Evolutionary conservation across 2,329 filamentous ascomycete genomes (phyloP), one percentile per base, ranked within the genome.

Genomic region (Truncatella angustata): DNA sequence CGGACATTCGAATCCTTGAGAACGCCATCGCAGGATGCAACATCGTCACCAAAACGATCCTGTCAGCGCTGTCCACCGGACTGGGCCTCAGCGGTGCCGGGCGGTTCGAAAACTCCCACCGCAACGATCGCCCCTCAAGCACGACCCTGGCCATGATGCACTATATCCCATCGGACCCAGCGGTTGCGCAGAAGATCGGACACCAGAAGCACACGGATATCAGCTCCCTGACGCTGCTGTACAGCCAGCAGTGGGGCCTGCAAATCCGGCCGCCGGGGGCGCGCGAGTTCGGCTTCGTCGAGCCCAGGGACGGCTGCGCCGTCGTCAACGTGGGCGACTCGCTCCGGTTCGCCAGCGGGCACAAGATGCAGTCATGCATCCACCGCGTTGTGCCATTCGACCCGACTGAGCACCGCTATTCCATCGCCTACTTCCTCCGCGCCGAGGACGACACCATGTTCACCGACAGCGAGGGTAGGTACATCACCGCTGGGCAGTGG

Each of bases 241-340:
- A 82, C 71, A 73, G 69, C 60, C 73, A 79, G 65, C 73, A 81
- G 66, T 80, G 77, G 76, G 80, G 80, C 5, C 73, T 84, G 26
- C 80, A 84, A 65, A 73, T 82, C 55, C 75, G 75, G 3, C 75
- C 77, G 0, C 79, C 79, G 2, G 75, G 73, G 16, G 64, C 69
- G 7, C 67, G 70, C 28, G 71, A 75, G 60, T 81, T 79, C 71
- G 73, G 73, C 40, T 82, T 80, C 66, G 77, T 84, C 9, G 74
- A 68, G 52, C 80, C 81, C 47, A 73, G 72, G 59, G 62, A 66
- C 0, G 78, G 78, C 52, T 73, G 70, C 56, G 81, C 80, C 28
- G 73, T 84, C 60, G 71, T 84, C 58, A 78, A 84, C 64, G 76
- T 84, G 14, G 81, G 81, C 53, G 81, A 85, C 70, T 80, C 78